Conservation (phyloP, 306 rosid genomes). For the Cucurbita argyrosperma region DNA sequence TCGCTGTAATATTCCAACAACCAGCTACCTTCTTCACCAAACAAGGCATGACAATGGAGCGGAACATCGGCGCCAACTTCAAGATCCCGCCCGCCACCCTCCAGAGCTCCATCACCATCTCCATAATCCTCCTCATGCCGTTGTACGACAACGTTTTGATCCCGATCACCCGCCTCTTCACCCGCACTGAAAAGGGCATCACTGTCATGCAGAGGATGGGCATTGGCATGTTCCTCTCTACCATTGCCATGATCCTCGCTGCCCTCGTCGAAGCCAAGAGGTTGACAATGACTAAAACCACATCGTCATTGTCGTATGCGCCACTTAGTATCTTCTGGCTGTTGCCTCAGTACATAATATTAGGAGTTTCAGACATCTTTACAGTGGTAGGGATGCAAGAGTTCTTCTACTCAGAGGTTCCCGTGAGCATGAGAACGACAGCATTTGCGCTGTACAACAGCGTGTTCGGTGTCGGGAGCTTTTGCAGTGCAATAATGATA, state of each 20-base stretch:
- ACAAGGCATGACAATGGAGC: conserved; percentile 94
- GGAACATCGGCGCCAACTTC: conserved; percentile 52
- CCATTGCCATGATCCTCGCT: conserved; percentile 69
- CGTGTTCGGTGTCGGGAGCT: conserved; percentile 94
- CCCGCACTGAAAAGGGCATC: conserved; percentile 45
- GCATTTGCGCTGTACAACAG: conserved; percentile 70
- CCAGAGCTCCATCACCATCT: conserved; percentile 62
- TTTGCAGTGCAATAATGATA: conserved; percentile 65
- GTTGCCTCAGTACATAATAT: conserved; percentile 70
- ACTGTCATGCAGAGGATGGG: conserved; percentile 87
- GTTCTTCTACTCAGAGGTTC: conserved; percentile 83
- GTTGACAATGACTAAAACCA: conserved; percentile 25
- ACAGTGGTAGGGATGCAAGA: conserved; percentile 97
- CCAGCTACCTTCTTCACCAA: conserved; percentile 87
- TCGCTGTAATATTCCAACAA: conserved; percentile 81
- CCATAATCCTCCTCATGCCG: conserved; percentile 76
- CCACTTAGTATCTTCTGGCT: conserved; percentile 74
- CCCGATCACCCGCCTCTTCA: conserved; percentile 48
- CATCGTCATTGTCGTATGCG: conserved; percentile 7
- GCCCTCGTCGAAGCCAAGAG: conserved; percentile 65
- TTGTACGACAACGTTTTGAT: conserved; percentile 52
- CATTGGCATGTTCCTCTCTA: conserved; percentile 75
- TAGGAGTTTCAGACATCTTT: conserved; percentile 81
- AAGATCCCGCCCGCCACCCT: conserved; percentile 92
- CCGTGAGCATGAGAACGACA: conserved; percentile 61